These are phyloP conservation scores for Silene coronaria DNA, from an alignment of 179 eudicot species.

Conservation along the genomic window DNA sequence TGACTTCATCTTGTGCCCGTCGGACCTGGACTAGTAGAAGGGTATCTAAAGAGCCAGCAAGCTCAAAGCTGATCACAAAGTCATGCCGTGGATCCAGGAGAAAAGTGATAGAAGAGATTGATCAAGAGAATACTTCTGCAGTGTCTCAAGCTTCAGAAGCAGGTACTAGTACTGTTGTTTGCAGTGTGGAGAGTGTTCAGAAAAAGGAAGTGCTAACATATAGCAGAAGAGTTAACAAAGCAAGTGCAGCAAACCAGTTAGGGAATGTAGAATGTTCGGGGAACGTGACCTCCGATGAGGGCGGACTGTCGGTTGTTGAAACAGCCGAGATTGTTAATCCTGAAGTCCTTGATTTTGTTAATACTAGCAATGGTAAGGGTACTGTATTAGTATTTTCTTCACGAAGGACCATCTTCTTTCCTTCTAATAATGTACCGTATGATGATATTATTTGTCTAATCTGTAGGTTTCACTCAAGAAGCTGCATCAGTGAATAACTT, in stretches of 20 bases:
- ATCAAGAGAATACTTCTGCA: slow-evolving; percentile 19
- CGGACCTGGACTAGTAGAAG: slow-evolving; percentile 41
- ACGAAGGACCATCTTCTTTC: not conserved
- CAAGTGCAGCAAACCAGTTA: slow-evolving; percentile 30
- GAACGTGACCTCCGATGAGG: slow-evolving; percentile 5
- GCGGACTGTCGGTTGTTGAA: not conserved
- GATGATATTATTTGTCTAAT: not conserved
- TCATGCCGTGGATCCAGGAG: slow-evolving; percentile 32
- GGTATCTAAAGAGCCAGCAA: slow-evolving; percentile 28
- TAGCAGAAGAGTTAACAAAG: not conserved
- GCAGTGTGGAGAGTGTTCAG: slow-evolving; percentile 9
- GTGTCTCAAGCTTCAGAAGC: slow-evolving; percentile 25
- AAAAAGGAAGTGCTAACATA: slow-evolving; percentile 2
- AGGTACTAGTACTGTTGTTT: slow-evolving; percentile 11
- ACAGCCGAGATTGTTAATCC: slow-evolving; percentile 17
- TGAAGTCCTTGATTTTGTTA: slow-evolving; percentile 15
- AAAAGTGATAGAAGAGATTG: slow-evolving; percentile 23
- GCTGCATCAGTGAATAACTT: not conserved
- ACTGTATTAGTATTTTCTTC: slow-evolving; percentile 3
- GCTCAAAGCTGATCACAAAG: slow-evolving; percentile 35
- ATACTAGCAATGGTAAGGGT: slow-evolving; percentile 18
- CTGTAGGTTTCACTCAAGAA: slow-evolving; percentile 10
- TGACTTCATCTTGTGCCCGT: slow-evolving; percentile 40
- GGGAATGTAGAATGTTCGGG: not conserved
- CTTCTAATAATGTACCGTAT: not conserved